Conservation (phyloP, 768 basidiomycete species). For the Boletus rufocinnamomeus region DNA sequence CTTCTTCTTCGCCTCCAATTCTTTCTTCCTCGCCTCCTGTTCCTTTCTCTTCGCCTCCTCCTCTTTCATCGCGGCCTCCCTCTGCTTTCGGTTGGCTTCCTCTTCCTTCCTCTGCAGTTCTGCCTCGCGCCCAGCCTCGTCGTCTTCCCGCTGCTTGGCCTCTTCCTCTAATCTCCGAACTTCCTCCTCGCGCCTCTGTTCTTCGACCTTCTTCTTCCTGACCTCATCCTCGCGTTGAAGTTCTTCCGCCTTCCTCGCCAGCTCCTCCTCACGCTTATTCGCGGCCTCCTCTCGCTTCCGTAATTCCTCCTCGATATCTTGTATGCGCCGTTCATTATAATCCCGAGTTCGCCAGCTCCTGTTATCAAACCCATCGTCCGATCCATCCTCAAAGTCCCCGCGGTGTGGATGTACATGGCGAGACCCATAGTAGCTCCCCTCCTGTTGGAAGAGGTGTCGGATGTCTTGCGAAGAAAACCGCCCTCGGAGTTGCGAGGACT, state of each 20-base stretch:
- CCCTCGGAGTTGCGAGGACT: conserved; percentile 28
- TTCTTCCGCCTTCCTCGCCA: conserved; percentile 40
- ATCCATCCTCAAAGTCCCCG: conserved; percentile 33
- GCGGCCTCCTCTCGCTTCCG: conserved; percentile 38
- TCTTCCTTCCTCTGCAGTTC: conserved; percentile 37
- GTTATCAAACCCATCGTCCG: conserved; percentile 37
- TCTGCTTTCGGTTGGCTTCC: conserved; percentile 33
- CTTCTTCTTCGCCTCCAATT: conserved; percentile 21
- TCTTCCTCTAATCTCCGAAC: conserved; percentile 27
- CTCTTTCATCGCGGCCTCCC: conserved; percentile 29
- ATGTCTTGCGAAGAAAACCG: conserved; percentile 37
- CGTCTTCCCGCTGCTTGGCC: conserved; percentile 28
- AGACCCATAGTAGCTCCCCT: conserved; percentile 10
- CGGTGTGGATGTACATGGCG: conserved; percentile 30
- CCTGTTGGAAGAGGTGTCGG: conserved; percentile 28
- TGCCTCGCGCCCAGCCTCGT: conserved; percentile 29
- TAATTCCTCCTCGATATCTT: conserved; percentile 35
- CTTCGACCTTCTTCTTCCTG: conserved; percentile 28
- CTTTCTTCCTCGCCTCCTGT: conserved; percentile 33
- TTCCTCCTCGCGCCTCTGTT: conserved; percentile 34
- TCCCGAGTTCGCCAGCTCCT: conserved; percentile 30
- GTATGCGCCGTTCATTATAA: conserved; percentile 36
- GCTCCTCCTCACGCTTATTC: conserved; percentile 34
- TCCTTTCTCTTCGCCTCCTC: conserved; percentile 26
- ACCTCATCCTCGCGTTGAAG: conserved; percentile 33